phyloP scores from a whole-genome alignment of 2,329 filamentous ascomycete species.

The Aspergillus tubingensis region DNA sequence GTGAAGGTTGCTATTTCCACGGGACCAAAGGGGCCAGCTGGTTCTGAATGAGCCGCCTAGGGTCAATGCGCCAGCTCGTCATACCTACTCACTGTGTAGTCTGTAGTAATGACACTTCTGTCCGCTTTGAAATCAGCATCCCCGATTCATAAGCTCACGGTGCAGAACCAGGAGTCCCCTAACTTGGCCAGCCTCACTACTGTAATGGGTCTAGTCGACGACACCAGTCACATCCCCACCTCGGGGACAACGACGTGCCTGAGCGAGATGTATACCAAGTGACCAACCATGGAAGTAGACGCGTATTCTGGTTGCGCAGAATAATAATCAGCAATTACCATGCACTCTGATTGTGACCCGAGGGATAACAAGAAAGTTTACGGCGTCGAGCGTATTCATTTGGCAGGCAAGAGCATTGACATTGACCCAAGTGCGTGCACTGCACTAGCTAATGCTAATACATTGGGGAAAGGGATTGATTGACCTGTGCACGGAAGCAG shows the following conservation, averaged over 20 bases:
- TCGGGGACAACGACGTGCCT: background rate
- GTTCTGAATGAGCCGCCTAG: background rate
- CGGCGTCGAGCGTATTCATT: background rate
- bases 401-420: background rate
- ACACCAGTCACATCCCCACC: constrained; percentile 3
- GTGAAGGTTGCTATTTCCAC: background rate
- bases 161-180: background rate
- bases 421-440: background rate
- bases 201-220: background rate
- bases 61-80: background rate
- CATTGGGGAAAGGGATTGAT: background rate
- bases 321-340: background rate
- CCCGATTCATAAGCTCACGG: background rate
- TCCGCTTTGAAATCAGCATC: background rate
- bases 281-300: background rate
- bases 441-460: background rate
- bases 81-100: background rate
- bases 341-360: background rate
- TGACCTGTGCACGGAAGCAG: background rate
- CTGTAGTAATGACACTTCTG: background rate
- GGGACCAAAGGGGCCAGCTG: background rate
- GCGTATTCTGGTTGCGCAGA: background rate
- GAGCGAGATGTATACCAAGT: background rate
- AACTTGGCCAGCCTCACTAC: background rate
- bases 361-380: background rate